These are phyloP conservation scores for Hyphodiscus hymeniophilus DNA, from an alignment of 495 filamentous ascomycete genomes.

Conservation along the genomic window DNA sequence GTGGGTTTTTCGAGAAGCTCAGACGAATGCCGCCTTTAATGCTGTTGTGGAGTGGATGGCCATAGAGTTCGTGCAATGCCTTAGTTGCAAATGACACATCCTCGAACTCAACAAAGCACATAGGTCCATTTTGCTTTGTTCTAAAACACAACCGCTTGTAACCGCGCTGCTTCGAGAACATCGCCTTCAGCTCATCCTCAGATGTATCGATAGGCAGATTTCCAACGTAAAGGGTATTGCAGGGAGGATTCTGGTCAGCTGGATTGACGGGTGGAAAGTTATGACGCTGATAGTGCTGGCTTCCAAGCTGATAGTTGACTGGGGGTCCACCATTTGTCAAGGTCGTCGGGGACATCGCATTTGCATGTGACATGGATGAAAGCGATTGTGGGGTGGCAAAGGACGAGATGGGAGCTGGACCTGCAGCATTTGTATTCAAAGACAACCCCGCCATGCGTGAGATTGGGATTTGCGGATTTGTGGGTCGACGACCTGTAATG, in stretches of 20 bases:
- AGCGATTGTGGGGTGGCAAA: conserved; percentile 12
- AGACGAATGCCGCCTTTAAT: conserved; percentile 96
- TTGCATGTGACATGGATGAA: conserved; percentile 33
- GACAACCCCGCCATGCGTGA: conserved; percentile 64
- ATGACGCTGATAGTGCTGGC: conserved; percentile 50
- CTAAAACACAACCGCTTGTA: conserved; percentile 96
- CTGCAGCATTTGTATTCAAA: conserved; percentile 50
- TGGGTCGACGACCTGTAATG: conserved; percentile 53
- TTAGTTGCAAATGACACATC: conserved; percentile 92
- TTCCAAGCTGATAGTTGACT: conserved; percentile 46
- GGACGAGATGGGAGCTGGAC: conserved; percentile 15
- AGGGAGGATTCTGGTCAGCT: conserved; percentile 94
- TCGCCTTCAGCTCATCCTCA: conserved; percentile 90
- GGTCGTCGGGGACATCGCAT: conserved; percentile 52
- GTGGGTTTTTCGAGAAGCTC: conserved; percentile 95
- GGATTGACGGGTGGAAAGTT: conserved; percentile 88
- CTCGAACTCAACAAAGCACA: conserved; percentile 99
- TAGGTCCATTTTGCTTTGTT: conserved; percentile 96
- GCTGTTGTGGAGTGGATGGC: conserved; percentile 80
- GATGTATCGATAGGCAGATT: conserved; percentile 92
- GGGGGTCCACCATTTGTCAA: conserved; percentile 36
- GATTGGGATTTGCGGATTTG: conserved; percentile 66
- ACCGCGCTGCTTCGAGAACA: conserved; percentile 90
- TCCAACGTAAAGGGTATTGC: conserved; percentile 96
- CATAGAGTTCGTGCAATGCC: conserved; percentile 86